Base-by-base conservation (phyloP, 306 rosid species). In the Castanopsis chinensis region DNA sequence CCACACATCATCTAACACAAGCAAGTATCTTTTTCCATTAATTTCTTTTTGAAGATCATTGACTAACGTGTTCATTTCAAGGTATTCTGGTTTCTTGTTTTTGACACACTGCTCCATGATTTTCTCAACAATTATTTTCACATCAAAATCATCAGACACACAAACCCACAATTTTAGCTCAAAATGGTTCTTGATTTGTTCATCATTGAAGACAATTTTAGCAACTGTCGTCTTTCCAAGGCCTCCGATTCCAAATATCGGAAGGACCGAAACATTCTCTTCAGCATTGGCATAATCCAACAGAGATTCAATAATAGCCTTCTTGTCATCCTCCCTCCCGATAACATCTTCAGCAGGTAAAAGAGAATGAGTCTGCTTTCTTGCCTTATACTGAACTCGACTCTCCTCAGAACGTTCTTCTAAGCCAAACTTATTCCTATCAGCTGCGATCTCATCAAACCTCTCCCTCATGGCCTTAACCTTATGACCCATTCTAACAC, bases 211-310 rank as follows among this genome's bases (percentile, higher is more conserved):
- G 4, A 72, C 15, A 3, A 72, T 21, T 52, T 69, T 28, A 73
- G 73, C 78, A 51, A 79, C 41, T 3, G 78, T 6, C 1, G 83
- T 79, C 60, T 79, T 79, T 25, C 83, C 78, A 12, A 73, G 53
- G 20, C 83, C 78, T 20, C 78, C 78, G 21, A 67, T 10, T 0
- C 83, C 83, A 61, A 79, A 6, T 1, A 79, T 63, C 0, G 78
- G 58, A 72, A 79, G 72, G n/a, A 79, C 27, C 0, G 58, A 25
- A 49, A 76, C 59, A 51, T 23, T 18, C 2, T 61, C 56, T 2
- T 72, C 6, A 19, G 8, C 3, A 33, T 4, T n/a, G n/a, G n/a
- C 18, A n/a, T n/a, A n/a, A n/a, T 72, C 10, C 21, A 72, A 25
- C 14, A 79, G 4, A 69, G 18, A 3, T 25, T n/a, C 41, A 1